A percentile compares a stretch with the other conserved stretches of the same genome.
These are phyloP conservation scores for Parietaria judaica DNA, from an alignment of 306 rosid species.

Conservation along the genomic window DNA sequence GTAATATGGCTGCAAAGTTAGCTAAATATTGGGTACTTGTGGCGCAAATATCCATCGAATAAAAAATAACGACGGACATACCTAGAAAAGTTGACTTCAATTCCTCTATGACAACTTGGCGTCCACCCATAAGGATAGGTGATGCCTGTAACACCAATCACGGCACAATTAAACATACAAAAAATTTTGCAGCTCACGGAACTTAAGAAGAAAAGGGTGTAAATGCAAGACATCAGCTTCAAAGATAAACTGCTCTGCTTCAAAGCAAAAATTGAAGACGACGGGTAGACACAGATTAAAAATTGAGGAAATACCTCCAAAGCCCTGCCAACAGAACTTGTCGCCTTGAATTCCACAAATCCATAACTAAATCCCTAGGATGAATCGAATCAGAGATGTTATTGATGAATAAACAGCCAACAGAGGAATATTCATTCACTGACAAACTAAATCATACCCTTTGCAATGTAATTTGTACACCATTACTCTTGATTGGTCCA, in stretches of 20 bases:
- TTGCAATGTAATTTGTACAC: conserved; percentile 65
- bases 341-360: conserved; percentile 73
- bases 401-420: not conserved
- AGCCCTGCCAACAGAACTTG: conserved; percentile 58
- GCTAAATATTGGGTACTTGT: no score
- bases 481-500: conserved; percentile 69
- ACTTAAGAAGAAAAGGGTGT: not conserved
- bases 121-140: conserved; percentile 45
- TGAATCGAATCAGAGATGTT: conserved; percentile 1
- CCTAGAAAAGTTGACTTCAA: conserved; percentile 80
- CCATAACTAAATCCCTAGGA: conserved; percentile 75
- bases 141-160: conserved; percentile 50
- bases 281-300: not conserved
- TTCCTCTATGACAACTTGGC: conserved; percentile 53
- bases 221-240: no score
- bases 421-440: not conserved
- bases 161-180: conserved; percentile 9
- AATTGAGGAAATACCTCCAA: conserved; percentile 57
- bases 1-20: no score
- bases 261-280: not conserved
- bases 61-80: conserved; percentile 31
- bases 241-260: not conserved
- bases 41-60: no score
- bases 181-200: not conserved
- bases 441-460: conserved; percentile 42